These are phyloP conservation scores for Annulohypoxylon maeteangense DNA, from an alignment of 495 filamentous ascomycete species.

Conservation along the genomic window DNA sequence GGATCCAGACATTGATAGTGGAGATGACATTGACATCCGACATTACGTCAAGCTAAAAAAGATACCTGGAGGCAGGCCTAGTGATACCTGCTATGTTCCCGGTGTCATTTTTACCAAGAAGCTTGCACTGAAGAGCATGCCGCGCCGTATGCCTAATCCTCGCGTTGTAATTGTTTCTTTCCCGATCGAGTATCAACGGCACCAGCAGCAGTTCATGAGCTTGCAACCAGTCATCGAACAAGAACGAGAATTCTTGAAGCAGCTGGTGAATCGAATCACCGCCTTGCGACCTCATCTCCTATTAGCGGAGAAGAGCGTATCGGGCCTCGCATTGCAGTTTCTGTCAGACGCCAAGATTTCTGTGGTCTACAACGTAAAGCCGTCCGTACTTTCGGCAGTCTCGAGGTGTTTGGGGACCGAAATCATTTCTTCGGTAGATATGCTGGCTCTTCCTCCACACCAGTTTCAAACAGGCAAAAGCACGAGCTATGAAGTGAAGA, in stretches of 20 bases:
- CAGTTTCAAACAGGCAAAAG: constrained; percentile 77
- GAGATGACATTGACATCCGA: constrained; percentile 97
- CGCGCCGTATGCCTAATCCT: constrained; percentile 81
- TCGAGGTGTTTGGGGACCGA: constrained; percentile 89
- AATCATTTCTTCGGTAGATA: constrained; percentile 95
- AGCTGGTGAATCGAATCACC: constrained; percentile 91
- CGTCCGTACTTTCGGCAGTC: constrained; percentile 93
- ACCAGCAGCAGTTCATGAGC: constrained; percentile 98
- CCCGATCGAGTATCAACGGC: constrained; percentile 93
- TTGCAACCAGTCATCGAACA: constrained; percentile 96
- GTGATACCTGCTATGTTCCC: constrained; percentile 93
- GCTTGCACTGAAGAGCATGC: constrained; percentile 94
- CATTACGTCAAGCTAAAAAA: constrained; percentile 99
- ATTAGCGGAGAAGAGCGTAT: constrained; percentile 89
- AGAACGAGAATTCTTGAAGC: constrained; percentile 92
- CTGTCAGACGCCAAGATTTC: constrained; percentile 88
- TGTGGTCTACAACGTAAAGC: constrained; percentile 95
- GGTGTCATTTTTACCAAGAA: constrained; percentile 98
- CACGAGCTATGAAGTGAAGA: constrained; percentile 92
- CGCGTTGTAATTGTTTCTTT: constrained; percentile 94
- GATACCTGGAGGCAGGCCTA: constrained; percentile 86
- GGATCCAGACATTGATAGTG: constrained; percentile 85
- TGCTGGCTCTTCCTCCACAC: constrained; percentile 76
- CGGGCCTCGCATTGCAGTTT: constrained; percentile 87
- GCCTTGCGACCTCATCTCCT: constrained; percentile 85